Base-by-base conservation (phyloP, 768 basidiomycete genomes). In the Lactarius vividus region DNA sequence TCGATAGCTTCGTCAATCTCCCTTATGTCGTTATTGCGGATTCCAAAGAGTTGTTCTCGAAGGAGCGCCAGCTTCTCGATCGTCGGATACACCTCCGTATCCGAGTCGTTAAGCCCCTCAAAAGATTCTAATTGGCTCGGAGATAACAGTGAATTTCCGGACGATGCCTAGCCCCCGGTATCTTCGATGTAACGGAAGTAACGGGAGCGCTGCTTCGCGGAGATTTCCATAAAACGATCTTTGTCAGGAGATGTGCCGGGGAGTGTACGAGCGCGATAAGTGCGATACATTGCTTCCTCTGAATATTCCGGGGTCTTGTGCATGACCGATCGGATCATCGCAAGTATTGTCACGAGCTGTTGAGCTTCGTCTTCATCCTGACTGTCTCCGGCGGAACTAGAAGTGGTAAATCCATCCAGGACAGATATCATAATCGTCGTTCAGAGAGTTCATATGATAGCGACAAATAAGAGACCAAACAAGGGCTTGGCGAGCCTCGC, bases 21-120 rank as follows among this genome's bases (percentile, higher is more conserved):
- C 15, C 18, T 4, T 23, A 55, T 16, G 11, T 57, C 26, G 0
- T 8, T 49, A 39, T 20, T 18, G 18, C 1, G 1, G 11, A 0
- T 13, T 1, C 9, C 8, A 2, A 16, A 9, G 9, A 0, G 0
- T 23, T 39, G 6, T 23, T 7, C 44, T 3, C 4, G 0, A n/a
- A 13, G 0, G 16, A 35, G 55, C n/a, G 0, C 10, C 1, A n/a
- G 1, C 2, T 37, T 63, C 52, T 10, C 6, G 9, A 49, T 37
- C 13, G 18, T n/a, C 2, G n/a, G n/a, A n/a, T n/a, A n/a, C n/a
- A n/a, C n/a, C n/a, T n/a, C n/a, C n/a, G n/a, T n/a, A n/a, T n/a
- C n/a, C n/a, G n/a, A n/a, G n/a, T n/a, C n/a, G n/a, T n/a, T n/a
- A n/a, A n/a, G n/a, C n/a, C n/a, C n/a, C n/a, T n/a, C n/a, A n/a